Conservation (phyloP, 2,329 filamentous ascomycete species). For the Curvularia sp. region DNA sequence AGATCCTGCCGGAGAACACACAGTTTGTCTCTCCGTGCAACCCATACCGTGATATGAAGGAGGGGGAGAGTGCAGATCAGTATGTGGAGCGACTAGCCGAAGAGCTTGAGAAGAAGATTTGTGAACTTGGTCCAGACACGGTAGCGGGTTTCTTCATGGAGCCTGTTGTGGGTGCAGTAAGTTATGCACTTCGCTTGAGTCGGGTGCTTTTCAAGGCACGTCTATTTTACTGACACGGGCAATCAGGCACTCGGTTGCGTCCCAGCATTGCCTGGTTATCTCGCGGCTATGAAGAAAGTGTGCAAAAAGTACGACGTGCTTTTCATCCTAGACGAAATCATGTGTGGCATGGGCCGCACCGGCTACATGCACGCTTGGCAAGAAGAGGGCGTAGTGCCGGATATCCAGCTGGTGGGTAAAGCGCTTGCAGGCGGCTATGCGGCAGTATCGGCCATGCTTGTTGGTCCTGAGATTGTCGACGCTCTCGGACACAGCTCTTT, state of each 20-base stretch:
- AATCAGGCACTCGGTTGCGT: slow-evolving; percentile 71
- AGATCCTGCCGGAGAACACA: slow-evolving; percentile 63
- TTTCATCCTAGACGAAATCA: slow-evolving; percentile 80
- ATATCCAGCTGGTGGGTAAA: slow-evolving; percentile 72
- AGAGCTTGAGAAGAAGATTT: slow-evolving; percentile 73
- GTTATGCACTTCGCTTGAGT: slow-evolving; percentile 35
- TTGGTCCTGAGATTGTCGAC: slow-evolving; percentile 61
- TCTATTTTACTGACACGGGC: slow-evolving; percentile 4
- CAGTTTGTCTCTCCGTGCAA: slow-evolving; percentile 72
- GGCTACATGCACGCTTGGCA: slow-evolving; percentile 70
- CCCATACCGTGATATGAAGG: slow-evolving; percentile 64
- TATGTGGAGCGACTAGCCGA: slow-evolving; percentile 68
- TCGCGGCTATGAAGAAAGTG: slow-evolving; percentile 70
- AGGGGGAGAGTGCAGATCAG: slow-evolving; percentile 62
- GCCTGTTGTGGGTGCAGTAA: slow-evolving; percentile 73
- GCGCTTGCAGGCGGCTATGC: slow-evolving; percentile 70
- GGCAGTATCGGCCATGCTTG: slow-evolving; percentile 67
- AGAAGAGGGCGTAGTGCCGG: slow-evolving; percentile 65
- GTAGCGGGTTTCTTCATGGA: slow-evolving; percentile 78
- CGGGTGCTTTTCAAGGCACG: background rate
- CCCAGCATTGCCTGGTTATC: slow-evolving; percentile 70
- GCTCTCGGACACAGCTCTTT: slow-evolving; percentile 59
- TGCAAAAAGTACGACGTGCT: slow-evolving; percentile 76
- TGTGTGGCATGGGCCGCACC: slow-evolving; percentile 70
- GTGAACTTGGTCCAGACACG: slow-evolving; percentile 65